phyloP scores from a whole-genome alignment of 768 basidiomycete genomes.

The Lactarius sanguifluus region DNA sequence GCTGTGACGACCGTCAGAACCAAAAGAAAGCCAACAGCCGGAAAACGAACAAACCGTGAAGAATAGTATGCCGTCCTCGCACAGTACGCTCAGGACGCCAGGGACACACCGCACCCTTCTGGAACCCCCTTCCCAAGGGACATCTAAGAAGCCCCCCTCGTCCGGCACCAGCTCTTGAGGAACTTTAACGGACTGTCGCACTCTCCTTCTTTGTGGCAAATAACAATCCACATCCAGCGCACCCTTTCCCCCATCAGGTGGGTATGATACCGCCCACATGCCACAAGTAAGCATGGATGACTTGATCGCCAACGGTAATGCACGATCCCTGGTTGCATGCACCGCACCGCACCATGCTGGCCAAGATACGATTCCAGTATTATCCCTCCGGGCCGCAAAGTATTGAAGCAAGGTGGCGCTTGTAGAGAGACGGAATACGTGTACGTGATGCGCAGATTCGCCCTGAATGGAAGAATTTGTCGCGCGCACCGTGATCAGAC shows the following conservation, averaged over 20 bases:
- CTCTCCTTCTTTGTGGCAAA: not conserved
- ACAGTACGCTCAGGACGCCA: conserved; percentile 12
- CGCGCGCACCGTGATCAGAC: conserved; percentile 14
- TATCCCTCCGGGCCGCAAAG: not conserved
- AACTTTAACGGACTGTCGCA: not conserved
- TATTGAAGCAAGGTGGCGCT: conserved; percentile 7
- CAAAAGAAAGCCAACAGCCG: not conserved
- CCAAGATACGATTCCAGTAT: conserved; percentile 4
- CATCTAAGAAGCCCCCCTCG: not conserved
- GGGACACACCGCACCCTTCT: not conserved
- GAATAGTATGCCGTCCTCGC: conserved; percentile 20
- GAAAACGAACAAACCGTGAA: conserved; percentile 12
- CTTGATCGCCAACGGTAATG: conserved; percentile 6
- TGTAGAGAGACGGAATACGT: conserved; percentile 18
- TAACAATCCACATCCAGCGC: conserved; percentile 15
- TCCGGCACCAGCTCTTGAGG: not conserved
- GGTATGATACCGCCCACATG: conserved; percentile 10
- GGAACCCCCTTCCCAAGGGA: not conserved
- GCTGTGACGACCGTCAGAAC: not conserved
- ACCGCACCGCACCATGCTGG: conserved; percentile 2
- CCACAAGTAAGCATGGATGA: conserved; percentile 18
- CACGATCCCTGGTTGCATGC: not conserved
- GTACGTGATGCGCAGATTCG: conserved; percentile 15
- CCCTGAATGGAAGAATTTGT: conserved; percentile 15
- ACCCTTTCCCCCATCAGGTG: conserved; percentile 10